Percentiles rank a stretch among this genome's conserved stretches.
phyloP scores from a whole-genome alignment of 768 basidiomycete species.

The Mycena galericulata region DNA sequence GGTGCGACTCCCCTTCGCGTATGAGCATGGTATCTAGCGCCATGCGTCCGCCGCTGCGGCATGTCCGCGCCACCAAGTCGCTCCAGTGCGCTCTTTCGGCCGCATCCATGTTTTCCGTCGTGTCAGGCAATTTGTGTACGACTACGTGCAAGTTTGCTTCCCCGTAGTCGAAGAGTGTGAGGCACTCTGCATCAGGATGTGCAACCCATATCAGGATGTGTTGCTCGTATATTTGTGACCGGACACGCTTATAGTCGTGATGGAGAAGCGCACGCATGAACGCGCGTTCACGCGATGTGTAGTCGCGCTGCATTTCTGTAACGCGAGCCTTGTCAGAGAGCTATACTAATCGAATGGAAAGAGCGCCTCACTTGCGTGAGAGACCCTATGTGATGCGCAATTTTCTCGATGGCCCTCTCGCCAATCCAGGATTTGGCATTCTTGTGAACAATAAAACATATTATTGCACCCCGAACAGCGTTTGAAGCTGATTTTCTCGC shows the following conservation, averaged over 20 bases:
- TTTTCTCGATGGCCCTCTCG: not conserved
- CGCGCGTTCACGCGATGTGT: not conserved
- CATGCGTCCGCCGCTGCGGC: not conserved
- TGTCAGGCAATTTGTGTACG: not conserved
- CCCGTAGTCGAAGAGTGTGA: not conserved
- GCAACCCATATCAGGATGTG: not conserved
- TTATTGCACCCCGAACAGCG: not conserved
- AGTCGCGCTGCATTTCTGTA: not conserved
- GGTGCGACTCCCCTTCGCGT: not conserved
- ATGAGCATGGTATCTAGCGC: not conserved
- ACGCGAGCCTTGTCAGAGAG: not conserved
- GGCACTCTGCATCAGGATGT: not conserved
- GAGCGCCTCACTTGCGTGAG: not conserved
- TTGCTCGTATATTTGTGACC: not conserved
- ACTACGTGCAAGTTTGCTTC: not conserved
- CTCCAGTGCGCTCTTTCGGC: not conserved
- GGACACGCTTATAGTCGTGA: not conserved
- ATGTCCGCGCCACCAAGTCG: not conserved
- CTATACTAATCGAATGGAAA: not conserved
- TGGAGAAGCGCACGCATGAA: not conserved
- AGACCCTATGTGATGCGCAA: not conserved
- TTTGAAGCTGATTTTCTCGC: not conserved
- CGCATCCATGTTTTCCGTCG: too few relatives aligned
- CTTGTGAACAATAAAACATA: not conserved
- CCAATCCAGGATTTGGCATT: not conserved